A percentile compares a stretch with the other conserved stretches of the same genome.
These are phyloP conservation scores for Colletotrichum orchidophilum DNA, from an alignment of 2,329 filamentous ascomycete genomes.

Conservation along the genomic window DNA sequence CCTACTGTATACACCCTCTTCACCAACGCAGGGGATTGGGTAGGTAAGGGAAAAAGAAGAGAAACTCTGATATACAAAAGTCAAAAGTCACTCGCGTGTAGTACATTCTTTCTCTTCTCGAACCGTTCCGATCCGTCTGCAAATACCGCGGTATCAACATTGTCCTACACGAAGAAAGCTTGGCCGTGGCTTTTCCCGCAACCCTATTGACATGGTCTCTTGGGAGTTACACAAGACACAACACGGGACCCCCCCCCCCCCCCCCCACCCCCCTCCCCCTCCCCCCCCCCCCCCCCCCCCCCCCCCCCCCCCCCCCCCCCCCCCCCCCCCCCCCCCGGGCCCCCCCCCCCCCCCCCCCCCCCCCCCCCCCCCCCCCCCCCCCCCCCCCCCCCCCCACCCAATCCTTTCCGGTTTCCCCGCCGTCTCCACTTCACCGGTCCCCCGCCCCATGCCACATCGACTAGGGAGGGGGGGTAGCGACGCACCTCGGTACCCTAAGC, in stretches of 20 bases:
- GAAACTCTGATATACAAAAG: not conserved
- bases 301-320: too few species aligned
- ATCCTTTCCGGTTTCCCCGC: not conserved
- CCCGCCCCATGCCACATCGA: not conserved
- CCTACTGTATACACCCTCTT: not conserved
- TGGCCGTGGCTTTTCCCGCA: not conserved
- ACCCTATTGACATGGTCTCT: not conserved
- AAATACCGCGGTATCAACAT: too few species aligned
- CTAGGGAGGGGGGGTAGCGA: not conserved
- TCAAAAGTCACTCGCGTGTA: not conserved
- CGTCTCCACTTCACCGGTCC: too few species aligned
- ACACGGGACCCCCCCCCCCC: not conserved
- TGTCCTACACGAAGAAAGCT: too few species aligned
- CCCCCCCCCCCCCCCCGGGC: too few species aligned
- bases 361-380: too few species aligned
- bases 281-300: too few species aligned
- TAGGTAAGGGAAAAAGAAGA: not conserved
- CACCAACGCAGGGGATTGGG: not conserved
- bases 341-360: too few species aligned
- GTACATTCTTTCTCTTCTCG: not conserved
- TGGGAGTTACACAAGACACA: not conserved
- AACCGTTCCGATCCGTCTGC: not conserved
- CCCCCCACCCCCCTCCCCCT: not conserved
- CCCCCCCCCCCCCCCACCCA: not conserved
- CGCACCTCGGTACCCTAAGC: not conserved